phyloP scores from a whole-genome alignment of 495 filamentous ascomycete species.

The Evernia prunastri region DNA sequence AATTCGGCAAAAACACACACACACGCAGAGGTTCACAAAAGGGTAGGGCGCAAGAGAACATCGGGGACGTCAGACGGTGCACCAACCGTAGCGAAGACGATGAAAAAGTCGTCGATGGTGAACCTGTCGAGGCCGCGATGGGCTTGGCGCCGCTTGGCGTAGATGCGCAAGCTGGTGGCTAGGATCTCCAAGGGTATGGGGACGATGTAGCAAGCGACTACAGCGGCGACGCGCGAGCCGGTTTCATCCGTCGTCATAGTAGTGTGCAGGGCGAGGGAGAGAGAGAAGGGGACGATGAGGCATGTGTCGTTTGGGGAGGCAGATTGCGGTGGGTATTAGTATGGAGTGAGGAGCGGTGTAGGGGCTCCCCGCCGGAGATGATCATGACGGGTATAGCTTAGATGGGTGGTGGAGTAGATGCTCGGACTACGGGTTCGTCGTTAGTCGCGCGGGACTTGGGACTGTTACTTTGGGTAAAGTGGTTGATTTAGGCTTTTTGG shows the following conservation, averaged over 20 bases:
- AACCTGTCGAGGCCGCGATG: constrained; percentile 15
- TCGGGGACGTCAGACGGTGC: background rate
- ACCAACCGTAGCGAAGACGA: constrained; percentile 4
- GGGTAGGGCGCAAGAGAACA: background rate
- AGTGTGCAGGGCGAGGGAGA: no score
- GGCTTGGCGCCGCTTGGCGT: constrained; percentile 14
- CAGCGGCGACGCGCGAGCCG: constrained; percentile 10
- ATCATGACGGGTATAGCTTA: no score
- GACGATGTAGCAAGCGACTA: constrained; percentile 22
- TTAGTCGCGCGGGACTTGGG: background rate
- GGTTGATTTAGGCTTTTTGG: no score
- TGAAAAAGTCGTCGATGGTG: constrained; percentile 23
- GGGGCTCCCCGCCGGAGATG: background rate
- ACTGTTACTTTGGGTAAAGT: no score
- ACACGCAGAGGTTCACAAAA: no score
- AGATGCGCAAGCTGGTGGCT: constrained; percentile 24
- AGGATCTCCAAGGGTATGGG: constrained; percentile 26
- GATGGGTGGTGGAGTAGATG: no score
- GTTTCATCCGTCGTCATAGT: constrained; percentile 1
- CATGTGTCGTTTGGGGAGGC: background rate
- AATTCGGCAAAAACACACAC: background rate
- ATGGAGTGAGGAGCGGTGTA: background rate
- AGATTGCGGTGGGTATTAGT: background rate
- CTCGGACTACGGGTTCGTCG: no score
- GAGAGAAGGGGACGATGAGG: background rate